phyloP scores from a whole-genome alignment of 1,139 yeast genomes.

The Magnusiomyces paraingens region DNA sequence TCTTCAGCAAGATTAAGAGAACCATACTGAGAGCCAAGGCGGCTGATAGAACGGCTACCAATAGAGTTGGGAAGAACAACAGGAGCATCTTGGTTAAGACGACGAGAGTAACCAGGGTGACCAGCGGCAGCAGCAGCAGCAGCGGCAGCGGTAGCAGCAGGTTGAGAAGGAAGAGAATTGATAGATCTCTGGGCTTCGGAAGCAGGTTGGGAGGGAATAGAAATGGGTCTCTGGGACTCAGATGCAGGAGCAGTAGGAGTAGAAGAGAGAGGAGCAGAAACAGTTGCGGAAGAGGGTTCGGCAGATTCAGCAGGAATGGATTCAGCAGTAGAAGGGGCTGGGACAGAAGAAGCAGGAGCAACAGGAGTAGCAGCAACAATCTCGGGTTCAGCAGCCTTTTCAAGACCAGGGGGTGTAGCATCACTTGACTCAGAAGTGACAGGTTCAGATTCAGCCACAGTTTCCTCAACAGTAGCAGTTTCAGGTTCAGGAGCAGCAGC shows the following conservation, averaged over 20 bases:
- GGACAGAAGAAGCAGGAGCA: not conserved
- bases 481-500: constrained; percentile 4
- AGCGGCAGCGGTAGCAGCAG: constrained; percentile 12
- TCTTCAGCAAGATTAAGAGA: constrained; percentile 43
- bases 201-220: constrained; percentile 20
- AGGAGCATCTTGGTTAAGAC: constrained; percentile 44
- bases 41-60: constrained; percentile 42
- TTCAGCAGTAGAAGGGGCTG: constrained; percentile 2
- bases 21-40: constrained; percentile 67
- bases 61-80: constrained; percentile 59
- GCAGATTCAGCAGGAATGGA: constrained; percentile 8
- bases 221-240: constrained; percentile 4
- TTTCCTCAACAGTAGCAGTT: constrained; percentile 2
- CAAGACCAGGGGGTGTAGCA: too few relatives aligned
- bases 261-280: constrained; percentile 14
- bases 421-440: too few relatives aligned
- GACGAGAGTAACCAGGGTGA: constrained; percentile 20
- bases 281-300: not conserved
- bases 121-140: constrained; percentile 14
- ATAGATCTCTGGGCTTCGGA: constrained; percentile 1
- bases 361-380: not conserved
- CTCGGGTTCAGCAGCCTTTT: too few relatives aligned
- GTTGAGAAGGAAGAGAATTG: constrained; percentile 19
- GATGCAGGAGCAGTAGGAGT: constrained; percentile 17
- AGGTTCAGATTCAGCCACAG: too few relatives aligned